Base-by-base conservation (phyloP, 768 basidiomycete genomes). In the Mycena galericulata region DNA sequence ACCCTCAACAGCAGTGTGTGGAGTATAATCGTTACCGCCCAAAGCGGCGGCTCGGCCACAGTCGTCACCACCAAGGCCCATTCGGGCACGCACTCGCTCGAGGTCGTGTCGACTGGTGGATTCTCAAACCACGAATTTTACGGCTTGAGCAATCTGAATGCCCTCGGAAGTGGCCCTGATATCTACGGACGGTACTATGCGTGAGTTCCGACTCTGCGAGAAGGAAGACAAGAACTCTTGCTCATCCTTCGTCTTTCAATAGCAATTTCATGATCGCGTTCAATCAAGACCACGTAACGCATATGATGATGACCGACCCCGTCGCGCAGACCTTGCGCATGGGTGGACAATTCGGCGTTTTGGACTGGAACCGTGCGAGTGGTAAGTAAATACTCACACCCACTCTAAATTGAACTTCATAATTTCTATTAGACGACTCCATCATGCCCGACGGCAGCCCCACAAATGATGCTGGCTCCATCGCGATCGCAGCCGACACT, bases 291-390 rank as follows among this genome's bases (percentile, higher is more conserved):
- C 71, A 72, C 68, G 62, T 24, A 17, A 72, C 71, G 55, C 71
- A 72, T 61, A 72, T 72, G 71, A 72, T 72, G 71, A 72, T 72
- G 71, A 69, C 71, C 61, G 71, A 72, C 71, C 71, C 71, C 50
- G 67, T 69, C 60, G 63, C 71, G 59, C 67, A 72, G 61, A 69
- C 71, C 47, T 54, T 72, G 54, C 67, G 68, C 65, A 72, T 72
- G 71, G 71, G 71, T 54, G 71, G 71, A 40, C 71, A 72, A 64
- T 72, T 72, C 60, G 71, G 71, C 60, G 71, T 72, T 49, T 62
- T 72, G 67, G 68, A 72, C 68, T 72, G 71, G 71, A 69, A 69
- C 64, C 67, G 71, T 45, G 71, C 71, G 58, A 69, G 60, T 54
- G 71, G 71, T 69, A 45, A 50, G 64, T 61, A 50, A 53, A 46